These are phyloP conservation scores for Botryotinia calthae DNA, from an alignment of 2,329 filamentous ascomycete species.

Conservation along the genomic window DNA sequence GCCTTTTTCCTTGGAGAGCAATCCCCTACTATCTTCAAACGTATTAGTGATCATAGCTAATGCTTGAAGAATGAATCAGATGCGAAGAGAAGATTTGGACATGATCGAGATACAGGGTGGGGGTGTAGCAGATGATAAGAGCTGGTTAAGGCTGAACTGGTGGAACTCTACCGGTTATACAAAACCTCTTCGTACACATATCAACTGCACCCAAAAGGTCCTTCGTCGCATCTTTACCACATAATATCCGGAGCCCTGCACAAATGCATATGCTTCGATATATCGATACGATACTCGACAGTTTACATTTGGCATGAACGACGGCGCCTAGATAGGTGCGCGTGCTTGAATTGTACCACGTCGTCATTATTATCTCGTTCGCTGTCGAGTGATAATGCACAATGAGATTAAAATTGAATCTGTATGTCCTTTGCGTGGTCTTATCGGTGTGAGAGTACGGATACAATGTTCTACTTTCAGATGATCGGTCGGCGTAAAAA, in stretches of 20 bases:
- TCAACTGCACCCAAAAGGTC: neutral
- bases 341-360: neutral
- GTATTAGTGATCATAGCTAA: neutral
- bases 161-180: constrained; percentile 1
- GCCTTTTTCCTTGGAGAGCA: neutral
- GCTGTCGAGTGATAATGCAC: neutral
- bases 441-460: neutral
- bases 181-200: neutral
- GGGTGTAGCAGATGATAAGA: constrained; percentile 2
- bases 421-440: neutral
- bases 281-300: neutral
- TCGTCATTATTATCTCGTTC: neutral
- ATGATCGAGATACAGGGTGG: neutral
- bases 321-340: neutral
- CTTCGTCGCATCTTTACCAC: neutral
- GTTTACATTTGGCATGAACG: neutral
- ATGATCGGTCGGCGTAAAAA: neutral
- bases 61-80: neutral
- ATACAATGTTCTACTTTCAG: neutral
- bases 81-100: neutral
- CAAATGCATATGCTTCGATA: neutral
- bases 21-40: neutral
- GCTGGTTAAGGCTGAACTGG: neutral
- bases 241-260: neutral
- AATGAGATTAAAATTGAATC: neutral